These are phyloP conservation scores for Beauveria bassiana DNA, from an alignment of 2,329 filamentous ascomycete species.

Conservation along the genomic window DNA sequence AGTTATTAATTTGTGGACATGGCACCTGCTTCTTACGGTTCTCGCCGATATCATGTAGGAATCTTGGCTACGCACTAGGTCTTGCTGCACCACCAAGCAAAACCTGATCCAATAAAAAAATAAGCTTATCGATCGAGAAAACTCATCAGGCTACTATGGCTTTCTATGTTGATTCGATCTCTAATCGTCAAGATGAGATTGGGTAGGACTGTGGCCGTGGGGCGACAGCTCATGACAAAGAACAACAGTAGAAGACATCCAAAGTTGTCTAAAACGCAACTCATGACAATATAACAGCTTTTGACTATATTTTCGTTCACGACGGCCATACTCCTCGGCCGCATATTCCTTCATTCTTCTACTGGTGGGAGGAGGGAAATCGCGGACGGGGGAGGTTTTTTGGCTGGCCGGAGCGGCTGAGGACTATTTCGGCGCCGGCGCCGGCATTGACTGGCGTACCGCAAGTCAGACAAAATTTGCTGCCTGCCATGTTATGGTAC, in stretches of 20 bases:
- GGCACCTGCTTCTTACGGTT: background rate
- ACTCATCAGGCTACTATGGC: too few relatives aligned
- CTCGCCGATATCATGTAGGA: background rate
- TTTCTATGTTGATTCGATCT: background rate
- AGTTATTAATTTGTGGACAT: background rate
- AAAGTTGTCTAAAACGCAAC: background rate
- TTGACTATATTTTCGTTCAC: background rate
- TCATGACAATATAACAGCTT: background rate
- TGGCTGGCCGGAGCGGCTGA: constrained; percentile 1
- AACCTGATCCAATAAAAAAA: background rate
- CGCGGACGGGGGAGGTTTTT: background rate
- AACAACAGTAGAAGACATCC: background rate
- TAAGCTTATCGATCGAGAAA: background rate
- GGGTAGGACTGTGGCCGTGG: background rate
- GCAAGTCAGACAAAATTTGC: background rate
- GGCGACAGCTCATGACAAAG: background rate
- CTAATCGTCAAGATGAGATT: background rate
- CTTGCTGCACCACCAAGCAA: background rate
- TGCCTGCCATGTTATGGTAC: background rate
- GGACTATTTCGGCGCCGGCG: background rate
- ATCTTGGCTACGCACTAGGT: background rate
- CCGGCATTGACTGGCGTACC: background rate
- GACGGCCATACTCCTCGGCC: too few relatives aligned
- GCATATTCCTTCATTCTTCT: background rate
- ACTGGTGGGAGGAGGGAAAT: background rate